A percentile compares a stretch with the other conserved stretches of the same genome.
These are phyloP conservation scores for Nicotiana knightiana DNA, from an alignment of 257 asterid species.

Conservation along the genomic window DNA sequence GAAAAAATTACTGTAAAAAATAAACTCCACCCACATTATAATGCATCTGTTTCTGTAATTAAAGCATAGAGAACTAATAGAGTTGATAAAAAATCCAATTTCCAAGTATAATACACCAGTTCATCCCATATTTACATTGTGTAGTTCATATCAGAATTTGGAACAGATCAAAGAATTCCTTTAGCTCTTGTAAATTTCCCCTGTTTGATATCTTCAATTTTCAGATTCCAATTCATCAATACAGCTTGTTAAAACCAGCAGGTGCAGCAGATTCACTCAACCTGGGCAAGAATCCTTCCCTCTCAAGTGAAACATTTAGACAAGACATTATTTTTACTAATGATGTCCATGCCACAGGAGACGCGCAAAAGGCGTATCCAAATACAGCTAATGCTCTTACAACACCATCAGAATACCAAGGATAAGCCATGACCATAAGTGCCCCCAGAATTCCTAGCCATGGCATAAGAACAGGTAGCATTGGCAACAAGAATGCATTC, in stretches of 20 bases:
- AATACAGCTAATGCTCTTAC: conserved; percentile 68
- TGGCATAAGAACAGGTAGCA: conserved; percentile 57
- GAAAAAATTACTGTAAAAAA: not conserved
- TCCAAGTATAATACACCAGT: not conserved
- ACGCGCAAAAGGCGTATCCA: conserved; percentile 62
- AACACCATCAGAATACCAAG: conserved; percentile 75
- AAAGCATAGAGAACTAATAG: not conserved
- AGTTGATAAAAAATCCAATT: not conserved
- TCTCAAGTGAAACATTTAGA: conserved; percentile 52
- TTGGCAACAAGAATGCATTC: conserved; percentile 61
- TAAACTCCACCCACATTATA: not conserved
- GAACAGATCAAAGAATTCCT: not conserved
- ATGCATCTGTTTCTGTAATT: not conserved
- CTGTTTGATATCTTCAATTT: not conserved
- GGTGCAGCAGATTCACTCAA: conserved; percentile 53
- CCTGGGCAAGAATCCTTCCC: conserved; percentile 78
- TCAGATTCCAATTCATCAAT: conserved; percentile 31
- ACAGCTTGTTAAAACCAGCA: conserved; percentile 58
- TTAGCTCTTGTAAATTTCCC: not conserved
- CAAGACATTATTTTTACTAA: conserved; percentile 46
- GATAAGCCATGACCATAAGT: conserved; percentile 78
- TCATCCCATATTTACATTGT: conserved; percentile 2
- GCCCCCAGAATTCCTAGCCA: conserved; percentile 61
- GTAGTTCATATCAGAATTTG: not conserved
- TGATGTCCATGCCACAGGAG: conserved; percentile 57